phyloP scores from a whole-genome alignment of 1,139 yeast species.

The Diutina neorugosa region DNA sequence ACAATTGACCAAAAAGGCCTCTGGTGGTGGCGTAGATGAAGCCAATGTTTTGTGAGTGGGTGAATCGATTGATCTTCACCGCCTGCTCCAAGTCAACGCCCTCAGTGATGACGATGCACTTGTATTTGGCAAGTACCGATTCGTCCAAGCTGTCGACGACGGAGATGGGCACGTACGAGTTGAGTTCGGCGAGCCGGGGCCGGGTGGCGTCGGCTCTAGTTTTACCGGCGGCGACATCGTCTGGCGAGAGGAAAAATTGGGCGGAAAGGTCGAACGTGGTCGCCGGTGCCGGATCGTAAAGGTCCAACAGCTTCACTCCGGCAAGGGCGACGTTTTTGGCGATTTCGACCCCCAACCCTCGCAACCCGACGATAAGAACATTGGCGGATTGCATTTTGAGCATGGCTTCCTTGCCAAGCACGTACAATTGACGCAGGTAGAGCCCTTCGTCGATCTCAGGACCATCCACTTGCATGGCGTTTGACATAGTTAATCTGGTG shows the following conservation, averaged over 20 bases:
- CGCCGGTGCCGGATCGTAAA: constrained; percentile 72
- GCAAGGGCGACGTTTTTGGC: constrained; percentile 95
- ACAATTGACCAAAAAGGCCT: constrained; percentile 81
- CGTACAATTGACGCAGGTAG: constrained; percentile 92
- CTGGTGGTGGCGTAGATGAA: constrained; percentile 73
- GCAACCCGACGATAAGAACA: constrained; percentile 76
- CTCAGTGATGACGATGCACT: constrained; percentile 77
- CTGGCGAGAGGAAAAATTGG: constrained; percentile 68
- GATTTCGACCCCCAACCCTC: constrained; percentile 89
- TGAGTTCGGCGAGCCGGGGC: constrained; percentile 63
- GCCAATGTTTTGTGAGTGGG: constrained; percentile 64
- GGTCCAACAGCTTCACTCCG: constrained; percentile 86
- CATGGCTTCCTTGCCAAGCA: constrained; percentile 95
- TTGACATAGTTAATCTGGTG: constrained; percentile 12
- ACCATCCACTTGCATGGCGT: constrained; percentile 44
- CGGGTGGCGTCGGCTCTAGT: constrained; percentile 67
- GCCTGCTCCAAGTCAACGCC: constrained; percentile 57
- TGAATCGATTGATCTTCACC: constrained; percentile 58
- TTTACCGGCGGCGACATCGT: constrained; percentile 50
- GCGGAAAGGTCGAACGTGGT: constrained; percentile 66
- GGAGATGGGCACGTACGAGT: constrained; percentile 82
- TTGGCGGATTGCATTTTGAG: constrained; percentile 88
- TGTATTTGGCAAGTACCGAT: constrained; percentile 41
- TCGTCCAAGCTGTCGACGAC: constrained; percentile 44
- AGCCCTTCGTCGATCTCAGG: constrained; percentile 79